Evolutionary conservation across 192 early-diverging fungal species (phyloP), one percentile per base, ranked within the genome.

Genomic region (Thamnidium elegans): DNA sequence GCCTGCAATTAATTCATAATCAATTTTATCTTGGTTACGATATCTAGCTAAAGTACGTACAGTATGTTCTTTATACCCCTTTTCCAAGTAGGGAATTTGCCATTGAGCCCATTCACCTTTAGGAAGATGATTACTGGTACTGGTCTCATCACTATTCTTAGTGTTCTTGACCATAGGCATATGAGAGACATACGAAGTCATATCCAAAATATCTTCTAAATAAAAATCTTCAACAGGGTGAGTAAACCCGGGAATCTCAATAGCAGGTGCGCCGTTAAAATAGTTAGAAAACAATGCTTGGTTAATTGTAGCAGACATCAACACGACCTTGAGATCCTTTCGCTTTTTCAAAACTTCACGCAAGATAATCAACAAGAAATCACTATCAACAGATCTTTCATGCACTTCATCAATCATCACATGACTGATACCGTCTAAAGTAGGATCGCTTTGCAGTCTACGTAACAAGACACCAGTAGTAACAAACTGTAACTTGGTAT

Each of bases 391-490:
- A 10, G 74, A 76, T 7, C 91, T 76, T 69, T 93, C 91, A 58
- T 93, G 91, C 7, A 91, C 86, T 62, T 93, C 91, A 72, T 93
- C 91, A 26, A 93, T 82, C 30, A 93, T 80, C 5, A 93, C 74
- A 62, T 90, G 88, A 23, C 84, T 88, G 23, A 94, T 79, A 3
- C 80, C 84, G n/a, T 63, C 56, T 60, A 94, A 68, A 9, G 65
- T 43, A 14, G 81, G 78, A 64, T 93, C 88, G 46, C 74, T 74
- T 53, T 90, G 84, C 20, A 93, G 55, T 50, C 86, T 78, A 61
- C 87, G 71, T 19, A 94, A 66, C 39, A 94, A 62, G 7, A 94
- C 82, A 54, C 92, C 92, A 21, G 85, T 86, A 0, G 56, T 80
- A 30, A 66, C 63, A 32, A 74, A 74, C 30, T 66, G 65, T 4